Conservation (phyloP, 305 asterid genomes). For the Coffea humblotiana region DNA sequence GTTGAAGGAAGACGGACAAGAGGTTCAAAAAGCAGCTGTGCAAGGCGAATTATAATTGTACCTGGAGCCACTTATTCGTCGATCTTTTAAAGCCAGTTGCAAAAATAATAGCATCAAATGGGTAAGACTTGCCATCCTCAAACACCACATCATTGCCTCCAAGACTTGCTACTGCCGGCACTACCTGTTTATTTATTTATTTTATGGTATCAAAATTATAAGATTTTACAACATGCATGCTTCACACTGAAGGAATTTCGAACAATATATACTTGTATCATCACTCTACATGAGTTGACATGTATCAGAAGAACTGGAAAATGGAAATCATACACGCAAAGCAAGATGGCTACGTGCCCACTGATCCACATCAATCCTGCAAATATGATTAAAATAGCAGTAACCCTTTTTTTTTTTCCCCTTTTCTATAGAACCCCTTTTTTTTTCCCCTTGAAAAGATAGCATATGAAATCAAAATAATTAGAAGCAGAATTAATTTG, state of each 20-base stretch:
- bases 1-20: not conserved
- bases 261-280: not conserved
- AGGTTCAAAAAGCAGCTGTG: not conserved
- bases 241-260: conserved; percentile 9
- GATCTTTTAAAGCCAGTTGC: conserved; percentile 82
- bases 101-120: conserved; percentile 57
- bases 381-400: not conserved
- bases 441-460: not conserved
- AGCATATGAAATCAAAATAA: not conserved
- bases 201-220: not conserved
- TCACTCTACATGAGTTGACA: not conserved
- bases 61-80: conserved; percentile 70
- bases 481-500: not conserved
- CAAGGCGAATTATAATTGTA: not conserved
- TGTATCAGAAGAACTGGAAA: not conserved
- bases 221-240: not conserved
- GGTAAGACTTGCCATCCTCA: conserved; percentile 39
- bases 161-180: conserved; percentile 46
- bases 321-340: conserved; percentile 17
- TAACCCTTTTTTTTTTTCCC: not conserved
- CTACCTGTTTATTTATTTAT: conserved; percentile 37
- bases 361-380: not conserved
- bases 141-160: conserved; percentile 41
- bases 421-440: too few relatives aligned
- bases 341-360: not conserved